Base-by-base conservation (phyloP, 495 filamentous ascomycete genomes). In the Parmelia sp. region DNA sequence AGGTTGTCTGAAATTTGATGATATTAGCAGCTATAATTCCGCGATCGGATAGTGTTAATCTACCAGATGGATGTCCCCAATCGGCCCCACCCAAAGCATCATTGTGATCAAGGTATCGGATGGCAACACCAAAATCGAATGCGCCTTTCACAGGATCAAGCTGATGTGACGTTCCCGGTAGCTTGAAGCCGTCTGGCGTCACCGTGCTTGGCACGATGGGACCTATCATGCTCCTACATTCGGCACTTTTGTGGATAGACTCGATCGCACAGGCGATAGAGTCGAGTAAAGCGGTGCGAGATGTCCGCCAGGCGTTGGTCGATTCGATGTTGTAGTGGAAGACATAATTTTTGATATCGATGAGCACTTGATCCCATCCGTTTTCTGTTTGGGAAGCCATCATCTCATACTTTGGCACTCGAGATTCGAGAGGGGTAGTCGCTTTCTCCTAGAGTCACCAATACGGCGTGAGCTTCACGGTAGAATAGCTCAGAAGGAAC, bases 1-100 rank as follows among this genome's bases (percentile, higher is more conserved):
- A 80, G 69, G 51, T 76, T 81, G 64, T 80, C 78, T 74, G 42
- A 45, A 17, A 60, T 44, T 0, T 8, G 23, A 35, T 2, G 23
- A 23, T 10, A 23, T 60, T 33, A 60, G 42, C 33, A 23, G 7
- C 14, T 8, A 57, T 11, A 15, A 17, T 33, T 39, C 5, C 29
- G 4, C 19, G 8, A 36, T 5, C 58, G 17, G 14, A 15, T 2
- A 44, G 11, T 29, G 10, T 27, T 27, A 23, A 60, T 55, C n/a
- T 69, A 76, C 74, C 74, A 58, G 75, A 77, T 35, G 77, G 78
- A 71, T 80, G 78, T 17, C 78, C 76, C 76, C 77, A 79, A 65
- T 81, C 79, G 31, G 68, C 72, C 6, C 77, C 78, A 11, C 66
- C 66, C 7, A 75, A 65, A 25, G 74, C 76, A 72, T 80, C 79